phyloP scores from a whole-genome alignment of 768 basidiomycete species.

The Baorangia bicolor region DNA sequence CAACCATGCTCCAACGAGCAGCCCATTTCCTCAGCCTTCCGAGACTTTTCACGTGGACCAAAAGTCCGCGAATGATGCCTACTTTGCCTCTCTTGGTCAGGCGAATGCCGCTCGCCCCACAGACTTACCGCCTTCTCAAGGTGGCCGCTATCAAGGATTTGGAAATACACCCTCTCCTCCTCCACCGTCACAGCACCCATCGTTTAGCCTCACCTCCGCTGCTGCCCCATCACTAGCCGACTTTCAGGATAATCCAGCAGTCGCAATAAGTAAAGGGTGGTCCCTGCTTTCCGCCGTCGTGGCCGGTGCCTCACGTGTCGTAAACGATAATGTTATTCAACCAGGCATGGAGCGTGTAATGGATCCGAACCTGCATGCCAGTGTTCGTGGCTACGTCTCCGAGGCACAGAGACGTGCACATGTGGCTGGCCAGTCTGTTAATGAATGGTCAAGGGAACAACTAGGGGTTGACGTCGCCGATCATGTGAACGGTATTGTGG shows the following conservation, averaged over 20 bases:
- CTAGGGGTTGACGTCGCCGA: conserved; percentile 86
- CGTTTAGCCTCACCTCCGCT: conserved; percentile 72
- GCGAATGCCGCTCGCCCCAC: conserved; percentile 76
- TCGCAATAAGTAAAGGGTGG: conserved; percentile 92
- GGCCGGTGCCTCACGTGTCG: conserved; percentile 70
- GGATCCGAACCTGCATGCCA: conserved; percentile 79
- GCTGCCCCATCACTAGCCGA: conserved; percentile 78
- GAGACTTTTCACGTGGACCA: conserved; percentile 46
- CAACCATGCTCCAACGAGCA: conserved; percentile 56
- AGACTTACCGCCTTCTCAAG: conserved; percentile 88
- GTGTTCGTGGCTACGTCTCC: conserved; percentile 67
- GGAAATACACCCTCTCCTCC: conserved; percentile 77
- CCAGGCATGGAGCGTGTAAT: conserved; percentile 80
- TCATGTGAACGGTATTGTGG: conserved; percentile 69
- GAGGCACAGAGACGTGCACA: conserved; percentile 68
- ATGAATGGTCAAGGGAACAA: conserved; percentile 73
- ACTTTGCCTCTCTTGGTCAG: conserved; percentile 80
- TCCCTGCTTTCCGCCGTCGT: conserved; percentile 89
- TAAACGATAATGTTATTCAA: conserved; percentile 87
- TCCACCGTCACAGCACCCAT: conserved; percentile 54
- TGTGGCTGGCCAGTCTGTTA: conserved; percentile 60
- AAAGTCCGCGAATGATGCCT: conserved; percentile 82
- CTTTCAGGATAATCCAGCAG: conserved; percentile 81
- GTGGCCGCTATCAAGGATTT: conserved; percentile 92
- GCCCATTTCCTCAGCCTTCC: conserved; percentile 49